Conservation (phyloP, 2,329 filamentous ascomycete species). For the Xylaria sp. region DNA sequence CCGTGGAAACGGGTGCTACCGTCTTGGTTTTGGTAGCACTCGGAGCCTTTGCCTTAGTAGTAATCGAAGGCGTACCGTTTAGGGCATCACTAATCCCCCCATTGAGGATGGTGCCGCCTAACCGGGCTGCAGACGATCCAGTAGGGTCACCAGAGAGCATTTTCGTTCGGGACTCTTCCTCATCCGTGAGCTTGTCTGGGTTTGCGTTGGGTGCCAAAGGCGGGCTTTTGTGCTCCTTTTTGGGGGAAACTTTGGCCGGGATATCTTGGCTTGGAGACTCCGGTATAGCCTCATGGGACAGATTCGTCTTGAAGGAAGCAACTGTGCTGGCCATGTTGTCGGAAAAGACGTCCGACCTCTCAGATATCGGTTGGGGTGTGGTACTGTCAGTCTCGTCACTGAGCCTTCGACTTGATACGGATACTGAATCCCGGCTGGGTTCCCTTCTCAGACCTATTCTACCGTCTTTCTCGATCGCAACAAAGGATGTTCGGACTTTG, state of each 20-base stretch:
- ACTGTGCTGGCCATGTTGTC: slow-evolving; percentile 49
- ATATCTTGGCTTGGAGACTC: slow-evolving; percentile 54
- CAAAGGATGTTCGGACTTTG: slow-evolving; percentile 79
- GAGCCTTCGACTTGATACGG: slow-evolving; percentile 52
- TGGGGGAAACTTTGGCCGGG: slow-evolving; percentile 42
- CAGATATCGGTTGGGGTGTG: slow-evolving; percentile 54
- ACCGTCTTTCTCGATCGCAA: slow-evolving; percentile 76
- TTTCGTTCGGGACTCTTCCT: slow-evolving; percentile 52
- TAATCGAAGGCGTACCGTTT: slow-evolving; percentile 42
- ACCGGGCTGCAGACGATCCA: slow-evolving; percentile 43
- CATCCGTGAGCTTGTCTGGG: slow-evolving; percentile 55
- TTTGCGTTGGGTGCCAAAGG: slow-evolving; percentile 52
- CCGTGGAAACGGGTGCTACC: slow-evolving; percentile 42
- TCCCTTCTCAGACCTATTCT: slow-evolving; percentile 64
- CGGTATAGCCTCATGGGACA: slow-evolving; percentile 55
- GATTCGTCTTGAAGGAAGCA: slow-evolving; percentile 49
- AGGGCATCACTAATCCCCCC: slow-evolving; percentile 34
- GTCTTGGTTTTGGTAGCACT: slow-evolving; percentile 44
- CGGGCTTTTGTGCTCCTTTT: slow-evolving; percentile 39
- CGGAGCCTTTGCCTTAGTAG: slow-evolving; percentile 49
- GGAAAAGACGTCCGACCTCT: slow-evolving; percentile 53
- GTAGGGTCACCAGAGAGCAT: slow-evolving; percentile 50
- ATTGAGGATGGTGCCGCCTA: slow-evolving; percentile 38
- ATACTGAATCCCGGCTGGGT: slow-evolving; percentile 56
- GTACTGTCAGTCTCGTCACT: slow-evolving; percentile 55